These are phyloP conservation scores for Orbilia javanica DNA, from an alignment of 2,329 filamentous ascomycete genomes.

Conservation along the genomic window DNA sequence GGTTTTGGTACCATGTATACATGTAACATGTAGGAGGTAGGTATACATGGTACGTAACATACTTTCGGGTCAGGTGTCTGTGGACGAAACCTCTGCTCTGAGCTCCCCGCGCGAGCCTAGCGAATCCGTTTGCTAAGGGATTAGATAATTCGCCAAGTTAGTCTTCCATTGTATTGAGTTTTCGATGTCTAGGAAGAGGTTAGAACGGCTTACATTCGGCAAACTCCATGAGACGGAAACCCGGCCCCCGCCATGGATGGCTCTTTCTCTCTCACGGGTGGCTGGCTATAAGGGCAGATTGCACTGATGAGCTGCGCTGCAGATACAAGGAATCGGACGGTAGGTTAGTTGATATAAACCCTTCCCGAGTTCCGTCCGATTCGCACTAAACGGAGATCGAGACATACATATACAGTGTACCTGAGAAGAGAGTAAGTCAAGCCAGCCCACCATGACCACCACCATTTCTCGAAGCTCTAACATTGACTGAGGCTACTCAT, in stretches of 20 bases:
- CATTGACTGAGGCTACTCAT: neutral
- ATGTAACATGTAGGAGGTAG: neutral
- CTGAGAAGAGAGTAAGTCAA: neutral
- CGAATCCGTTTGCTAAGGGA: conserved; percentile 51
- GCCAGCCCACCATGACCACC: neutral
- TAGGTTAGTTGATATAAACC: conserved; percentile 22
- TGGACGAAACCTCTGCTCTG: conserved; percentile 17
- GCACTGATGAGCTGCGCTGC: neutral
- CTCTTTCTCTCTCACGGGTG: neutral
- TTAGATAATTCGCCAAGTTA: conserved; percentile 48
- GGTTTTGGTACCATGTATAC: neutral
- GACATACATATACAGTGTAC: too few relatives aligned
- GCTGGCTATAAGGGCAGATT: neutral
- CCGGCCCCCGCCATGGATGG: neutral
- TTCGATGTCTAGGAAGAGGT: conserved; percentile 11
- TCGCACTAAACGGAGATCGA: too few relatives aligned
- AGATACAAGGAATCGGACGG: neutral
- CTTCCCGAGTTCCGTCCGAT: neutral
- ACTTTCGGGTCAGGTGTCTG: conserved; percentile 20
- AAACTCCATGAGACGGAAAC: conserved; percentile 21
- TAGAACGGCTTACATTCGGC: conserved; percentile 55
- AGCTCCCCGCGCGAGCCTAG: conserved; percentile 27
- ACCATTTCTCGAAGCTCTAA: conserved; percentile 8
- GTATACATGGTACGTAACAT: conserved; percentile 3
- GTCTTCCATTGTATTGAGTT: conserved; percentile 3